Percentiles rank a stretch among this genome's conserved stretches.
Conservation (phyloP, 2,329 filamentous ascomycete genomes). For the Epicoccum sorghinum region DNA sequence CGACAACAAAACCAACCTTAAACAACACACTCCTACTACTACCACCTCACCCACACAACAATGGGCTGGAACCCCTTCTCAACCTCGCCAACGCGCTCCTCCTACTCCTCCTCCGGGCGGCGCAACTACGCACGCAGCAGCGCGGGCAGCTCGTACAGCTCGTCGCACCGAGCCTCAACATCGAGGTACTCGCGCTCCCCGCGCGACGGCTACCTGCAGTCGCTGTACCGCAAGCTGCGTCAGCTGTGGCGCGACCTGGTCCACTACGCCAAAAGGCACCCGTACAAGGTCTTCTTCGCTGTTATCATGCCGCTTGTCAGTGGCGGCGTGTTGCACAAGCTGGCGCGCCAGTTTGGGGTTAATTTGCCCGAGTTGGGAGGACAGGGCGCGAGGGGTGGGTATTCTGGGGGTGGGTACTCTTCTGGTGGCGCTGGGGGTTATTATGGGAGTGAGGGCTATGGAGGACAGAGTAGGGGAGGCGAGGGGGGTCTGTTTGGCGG, state of each 20-base stretch:
- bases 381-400: constrained; percentile 29
- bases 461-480: constrained; percentile 20
- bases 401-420: constrained; percentile 24
- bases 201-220: constrained; percentile 76
- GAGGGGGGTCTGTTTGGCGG: constrained; percentile 33
- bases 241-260: constrained; percentile 80
- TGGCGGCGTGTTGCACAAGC: constrained; percentile 77
- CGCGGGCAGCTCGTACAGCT: constrained; percentile 34
- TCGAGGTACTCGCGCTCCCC: constrained; percentile 81
- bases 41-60: background rate
- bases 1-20: no score
- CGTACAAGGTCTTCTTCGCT: constrained; percentile 86
- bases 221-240: constrained; percentile 75
- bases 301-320: constrained; percentile 87
- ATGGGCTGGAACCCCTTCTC: constrained; percentile 48
- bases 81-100: constrained; percentile 28
- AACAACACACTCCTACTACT: no score
- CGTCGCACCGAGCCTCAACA: constrained; percentile 58
- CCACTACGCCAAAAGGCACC: constrained; percentile 81
- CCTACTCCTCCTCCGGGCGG: constrained; percentile 24
- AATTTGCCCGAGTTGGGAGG: constrained; percentile 66
- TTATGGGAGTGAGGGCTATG: constrained; percentile 55
- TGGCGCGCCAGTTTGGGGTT: constrained; percentile 81
- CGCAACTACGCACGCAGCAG: constrained; percentile 34
- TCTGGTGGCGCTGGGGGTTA: constrained; percentile 42